Conservation (phyloP, 345 rosid species). For the Capsella bursapastoris region DNA sequence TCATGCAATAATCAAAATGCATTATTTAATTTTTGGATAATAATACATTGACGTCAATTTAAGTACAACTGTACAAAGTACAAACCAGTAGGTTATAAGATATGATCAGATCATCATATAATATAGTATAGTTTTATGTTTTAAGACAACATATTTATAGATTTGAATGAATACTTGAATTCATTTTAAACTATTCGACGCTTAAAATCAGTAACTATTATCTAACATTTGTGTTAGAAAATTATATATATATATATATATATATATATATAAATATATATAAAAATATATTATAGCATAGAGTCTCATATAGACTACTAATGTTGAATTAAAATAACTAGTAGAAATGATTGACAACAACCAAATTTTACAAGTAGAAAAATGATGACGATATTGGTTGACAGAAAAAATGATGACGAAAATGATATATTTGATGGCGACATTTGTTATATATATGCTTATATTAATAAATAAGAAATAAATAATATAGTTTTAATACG, state of each 20-base stretch:
- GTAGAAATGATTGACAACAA: slow-evolving; percentile 15
- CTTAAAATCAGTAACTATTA: neutral
- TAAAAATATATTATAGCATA: no score
- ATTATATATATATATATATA: no score
- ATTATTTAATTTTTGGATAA: no score
- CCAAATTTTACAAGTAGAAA: neutral
- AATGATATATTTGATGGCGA: slow-evolving; percentile 38
- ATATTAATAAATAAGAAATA: neutral
- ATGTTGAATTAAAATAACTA: neutral
- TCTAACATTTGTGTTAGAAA: no score
- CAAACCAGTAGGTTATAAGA: no score
- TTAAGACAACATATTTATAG: neutral
- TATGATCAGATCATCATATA: neutral
- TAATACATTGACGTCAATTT: no score
- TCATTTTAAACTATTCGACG: neutral
- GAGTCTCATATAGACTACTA: no score
- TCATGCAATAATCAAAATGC: no score
- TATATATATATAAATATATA: no score
- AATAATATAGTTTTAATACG: neutral
- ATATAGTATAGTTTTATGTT: no score
- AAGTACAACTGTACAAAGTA: no score
- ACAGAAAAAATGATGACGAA: slow-evolving; percentile 26
- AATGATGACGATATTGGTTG: slow-evolving; percentile 17
- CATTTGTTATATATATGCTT: neutral
- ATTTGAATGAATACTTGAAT: neutral